Percentiles rank a stretch among this genome's conserved stretches.
phyloP scores from a whole-genome alignment of 768 basidiomycete species.

The Macrolepiota albuminosa region DNA sequence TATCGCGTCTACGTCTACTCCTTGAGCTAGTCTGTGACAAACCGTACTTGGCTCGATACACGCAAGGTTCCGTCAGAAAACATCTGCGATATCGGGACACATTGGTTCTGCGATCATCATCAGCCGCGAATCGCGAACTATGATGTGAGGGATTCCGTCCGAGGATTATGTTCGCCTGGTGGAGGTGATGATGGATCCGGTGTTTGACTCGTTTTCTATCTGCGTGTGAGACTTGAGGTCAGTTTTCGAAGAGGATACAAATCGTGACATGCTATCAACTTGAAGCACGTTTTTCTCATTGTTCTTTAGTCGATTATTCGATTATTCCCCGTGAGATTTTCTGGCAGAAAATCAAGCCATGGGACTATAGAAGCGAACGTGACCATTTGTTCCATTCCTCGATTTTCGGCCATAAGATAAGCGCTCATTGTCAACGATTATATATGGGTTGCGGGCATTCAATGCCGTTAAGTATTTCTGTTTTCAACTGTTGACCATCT shows the following conservation, averaged over 20 bases:
- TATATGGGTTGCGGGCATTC: neutral
- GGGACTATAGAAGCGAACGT: neutral
- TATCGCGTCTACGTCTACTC: neutral
- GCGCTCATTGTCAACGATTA: neutral
- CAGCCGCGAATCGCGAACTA: conserved; percentile 6
- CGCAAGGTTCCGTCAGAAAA: neutral
- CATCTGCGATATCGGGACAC: neutral
- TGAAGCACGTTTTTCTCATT: neutral
- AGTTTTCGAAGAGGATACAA: no score
- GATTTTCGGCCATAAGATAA: neutral
- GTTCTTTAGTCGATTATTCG: neutral
- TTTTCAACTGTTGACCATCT: neutral
- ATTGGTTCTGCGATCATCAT: neutral
- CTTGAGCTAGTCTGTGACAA: neutral
- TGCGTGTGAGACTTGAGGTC: neutral
- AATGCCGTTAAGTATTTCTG: neutral
- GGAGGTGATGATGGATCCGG: neutral
- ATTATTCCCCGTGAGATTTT: neutral
- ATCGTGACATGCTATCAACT: no score
- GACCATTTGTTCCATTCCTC: neutral
- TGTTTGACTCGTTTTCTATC: neutral
- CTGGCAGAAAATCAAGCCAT: neutral
- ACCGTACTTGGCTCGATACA: neutral
- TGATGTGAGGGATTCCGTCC: conserved; percentile 2
- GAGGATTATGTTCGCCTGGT: neutral